Conservation (phyloP, 768 basidiomycete genomes). For the Dioszegia hungarica region DNA sequence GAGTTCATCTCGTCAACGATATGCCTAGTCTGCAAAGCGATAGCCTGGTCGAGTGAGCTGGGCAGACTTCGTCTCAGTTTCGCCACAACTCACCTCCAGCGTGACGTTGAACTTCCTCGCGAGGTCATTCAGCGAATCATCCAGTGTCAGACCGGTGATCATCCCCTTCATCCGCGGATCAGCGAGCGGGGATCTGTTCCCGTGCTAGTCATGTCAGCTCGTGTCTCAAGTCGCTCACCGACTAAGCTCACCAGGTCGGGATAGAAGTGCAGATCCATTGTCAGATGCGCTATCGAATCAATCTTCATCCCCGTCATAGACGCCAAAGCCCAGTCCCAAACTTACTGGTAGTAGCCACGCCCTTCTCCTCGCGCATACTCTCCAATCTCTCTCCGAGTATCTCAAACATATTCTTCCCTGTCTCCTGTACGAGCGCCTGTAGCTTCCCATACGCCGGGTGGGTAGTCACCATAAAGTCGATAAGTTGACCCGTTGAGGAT, state of each 20-base stretch:
- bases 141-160: constrained; percentile 78
- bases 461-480: constrained; percentile 89
- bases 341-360: constrained; percentile 58
- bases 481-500: constrained; percentile 94
- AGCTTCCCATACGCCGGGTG: constrained; percentile 78
- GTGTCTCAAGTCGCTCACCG: not conserved
- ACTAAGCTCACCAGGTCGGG: constrained; percentile 63
- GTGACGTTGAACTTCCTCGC: constrained; percentile 86
- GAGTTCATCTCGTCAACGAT: constrained; percentile 85
- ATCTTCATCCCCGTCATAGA: not conserved
- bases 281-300: constrained; percentile 60
- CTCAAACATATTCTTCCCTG: constrained; percentile 50
- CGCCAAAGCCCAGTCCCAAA: not conserved
- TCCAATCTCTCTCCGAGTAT: constrained; percentile 70
- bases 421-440: constrained; percentile 59
- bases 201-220: constrained; percentile 7
- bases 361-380: constrained; percentile 57
- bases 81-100: constrained; percentile 56
- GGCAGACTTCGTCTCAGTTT: not conserved
- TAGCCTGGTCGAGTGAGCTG: constrained; percentile 58
- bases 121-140: constrained; percentile 69
- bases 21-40: constrained; percentile 89
- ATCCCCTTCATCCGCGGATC: constrained; percentile 94
- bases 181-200: constrained; percentile 92
- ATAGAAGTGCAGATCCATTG: constrained; percentile 86